These are phyloP conservation scores for Nicotiana undulata DNA, from an alignment of 257 asterid species.

Conservation along the genomic window DNA sequence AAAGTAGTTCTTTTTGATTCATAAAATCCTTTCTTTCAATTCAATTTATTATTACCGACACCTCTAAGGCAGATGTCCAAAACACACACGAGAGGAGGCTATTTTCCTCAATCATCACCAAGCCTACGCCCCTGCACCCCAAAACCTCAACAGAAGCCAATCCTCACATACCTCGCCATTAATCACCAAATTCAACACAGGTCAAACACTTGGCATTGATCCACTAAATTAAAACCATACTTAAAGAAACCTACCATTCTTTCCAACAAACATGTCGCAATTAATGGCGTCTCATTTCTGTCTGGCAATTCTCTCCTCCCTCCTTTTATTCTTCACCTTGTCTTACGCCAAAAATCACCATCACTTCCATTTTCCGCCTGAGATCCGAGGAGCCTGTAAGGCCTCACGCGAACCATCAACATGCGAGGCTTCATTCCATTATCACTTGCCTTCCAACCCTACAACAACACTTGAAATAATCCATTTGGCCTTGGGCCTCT, in stretches of 20 bases:
- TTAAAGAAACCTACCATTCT: not conserved
- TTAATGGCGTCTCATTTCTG: slow-evolving; percentile 27
- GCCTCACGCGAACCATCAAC: slow-evolving; percentile 43
- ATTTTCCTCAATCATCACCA: not conserved
- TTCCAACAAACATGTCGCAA: not conserved
- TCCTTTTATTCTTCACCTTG: slow-evolving; percentile 27
- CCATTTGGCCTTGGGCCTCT: slow-evolving; percentile 24
- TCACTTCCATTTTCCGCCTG: slow-evolving; percentile 11
- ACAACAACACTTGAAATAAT: slow-evolving; percentile 36
- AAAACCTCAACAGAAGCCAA: slow-evolving; percentile 29
- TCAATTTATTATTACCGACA: not conserved
- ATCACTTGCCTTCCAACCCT: slow-evolving; percentile 23
- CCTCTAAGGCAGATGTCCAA: not conserved
- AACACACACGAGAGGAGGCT: not conserved
- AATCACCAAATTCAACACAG: not conserved
- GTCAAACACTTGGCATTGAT: not conserved
- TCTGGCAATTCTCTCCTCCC: slow-evolving; percentile 17
- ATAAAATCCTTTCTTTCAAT: too few relatives aligned
- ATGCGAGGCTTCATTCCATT: slow-evolving; percentile 31
- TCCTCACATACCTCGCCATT: slow-evolving; percentile 28
- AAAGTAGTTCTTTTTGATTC: too few relatives aligned
- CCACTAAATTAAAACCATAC: not conserved
- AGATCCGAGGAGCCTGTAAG: slow-evolving; percentile 40
- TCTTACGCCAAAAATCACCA: slow-evolving; percentile 9
- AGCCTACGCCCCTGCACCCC: slow-evolving; percentile 7